Base-by-base conservation (phyloP, 495 filamentous ascomycete species). In the Lasiosphaeriaceae sp. region DNA sequence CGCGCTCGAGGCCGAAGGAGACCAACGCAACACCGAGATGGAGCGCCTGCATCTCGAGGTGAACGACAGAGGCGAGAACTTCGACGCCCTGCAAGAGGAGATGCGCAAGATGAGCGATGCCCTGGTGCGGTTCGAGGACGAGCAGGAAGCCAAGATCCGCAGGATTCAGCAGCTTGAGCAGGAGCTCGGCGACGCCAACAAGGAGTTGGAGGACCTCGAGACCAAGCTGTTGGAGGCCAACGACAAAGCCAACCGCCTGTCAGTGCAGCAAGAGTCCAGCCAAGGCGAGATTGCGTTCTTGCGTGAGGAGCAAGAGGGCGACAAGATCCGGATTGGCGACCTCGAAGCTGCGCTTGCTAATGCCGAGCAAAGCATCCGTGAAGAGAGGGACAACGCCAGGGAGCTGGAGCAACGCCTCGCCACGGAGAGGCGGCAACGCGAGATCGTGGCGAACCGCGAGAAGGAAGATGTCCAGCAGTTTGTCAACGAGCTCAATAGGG, bases 241-340 rank as follows among this genome's bases (percentile, higher is more conserved):
- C 62, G 83, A 87, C 59, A 96, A 96, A 74, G 85, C 87, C 31
- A 86, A 95, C 62, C 80, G 92, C 41, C 77, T 96, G 11, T 87
- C 86, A 9, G 89, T 98, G 49, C 92, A 97, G 71, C 86, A 90
- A 51, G 94, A 98, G 74, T 94, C 89, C 3, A 86, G 86, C 56
- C 92, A 97, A 66, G 87, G 86, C 49, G 94, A 98, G 72, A 96
- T 97, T 68, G 84, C 88, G 0, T 98, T 98, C 83, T 68, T 98
- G 23, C 85, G 95, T 6, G 95, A 98, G 66, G 94, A 98, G 74
- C 94, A 97, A 76, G 94, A 98, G 70, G 86, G 82, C 35, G 95
- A 98, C 71, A 98, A 97, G 81, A 97, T 98, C 66, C 90, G 90
- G 70, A 98, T 97, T 61, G 91, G 94, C 20, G 90, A 97, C 61